Conservation (phyloP, 164 flowering plant species). For the Chimonanthus salicifolius region DNA sequence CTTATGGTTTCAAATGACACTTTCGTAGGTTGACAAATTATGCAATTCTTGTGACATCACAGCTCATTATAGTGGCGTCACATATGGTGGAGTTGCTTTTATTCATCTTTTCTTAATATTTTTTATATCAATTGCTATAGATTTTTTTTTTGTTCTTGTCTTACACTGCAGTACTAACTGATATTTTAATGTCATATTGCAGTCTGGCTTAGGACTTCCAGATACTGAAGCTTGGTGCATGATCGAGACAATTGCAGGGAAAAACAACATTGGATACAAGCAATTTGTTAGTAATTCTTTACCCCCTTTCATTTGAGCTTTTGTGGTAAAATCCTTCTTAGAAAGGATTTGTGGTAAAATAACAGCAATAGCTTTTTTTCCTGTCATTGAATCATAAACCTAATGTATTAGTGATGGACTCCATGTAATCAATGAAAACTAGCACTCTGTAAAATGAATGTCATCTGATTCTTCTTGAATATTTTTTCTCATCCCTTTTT, state of each 20-base stretch:
- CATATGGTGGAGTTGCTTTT: slow-evolving; percentile 64
- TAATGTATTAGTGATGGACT: background rate
- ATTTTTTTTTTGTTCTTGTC: background rate
- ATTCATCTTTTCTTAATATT: background rate
- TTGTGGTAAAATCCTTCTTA: background rate
- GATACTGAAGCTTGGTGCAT: slow-evolving; percentile 90
- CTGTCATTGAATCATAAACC: background rate
- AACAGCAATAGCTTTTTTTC: background rate
- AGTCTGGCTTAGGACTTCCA: slow-evolving; percentile 96
- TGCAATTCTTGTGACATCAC: slow-evolving; percentile 68
- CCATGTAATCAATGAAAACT: background rate
- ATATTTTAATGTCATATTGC: slow-evolving; percentile 18
- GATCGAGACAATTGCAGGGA: slow-evolving; percentile 91
- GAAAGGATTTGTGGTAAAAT: background rate
- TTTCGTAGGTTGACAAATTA: slow-evolving; percentile 65
- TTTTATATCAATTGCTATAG: background rate
- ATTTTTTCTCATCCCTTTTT: background rate
- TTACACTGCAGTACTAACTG: slow-evolving; percentile 8
- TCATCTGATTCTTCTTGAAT: background rate
- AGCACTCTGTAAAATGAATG: background rate
- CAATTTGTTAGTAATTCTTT: slow-evolving; percentile 56
- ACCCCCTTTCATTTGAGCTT: background rate
- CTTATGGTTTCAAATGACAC: slow-evolving; percentile 6
- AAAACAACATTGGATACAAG: slow-evolving; percentile 75
- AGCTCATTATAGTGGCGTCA: slow-evolving; percentile 71